Percentiles rank a stretch among this genome's conserved stretches.
These are phyloP conservation scores for Zychaea mexicana DNA, from an alignment of 371 early-diverging fungal species.

Conservation along the genomic window DNA sequence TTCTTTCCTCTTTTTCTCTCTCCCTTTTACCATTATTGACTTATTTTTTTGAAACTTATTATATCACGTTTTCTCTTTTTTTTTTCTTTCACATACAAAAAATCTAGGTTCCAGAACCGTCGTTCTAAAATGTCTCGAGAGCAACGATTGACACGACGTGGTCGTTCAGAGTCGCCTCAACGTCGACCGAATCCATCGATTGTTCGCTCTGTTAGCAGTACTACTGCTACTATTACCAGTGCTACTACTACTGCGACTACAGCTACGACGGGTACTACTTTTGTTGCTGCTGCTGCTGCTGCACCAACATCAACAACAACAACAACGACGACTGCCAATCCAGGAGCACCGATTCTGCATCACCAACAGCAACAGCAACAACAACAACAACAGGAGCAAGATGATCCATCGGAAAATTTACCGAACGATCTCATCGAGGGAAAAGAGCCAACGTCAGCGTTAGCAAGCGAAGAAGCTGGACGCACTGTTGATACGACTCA, in stretches of 20 bases:
- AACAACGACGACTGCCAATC: too few species aligned
- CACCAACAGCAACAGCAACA: background rate
- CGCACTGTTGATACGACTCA: too few species aligned
- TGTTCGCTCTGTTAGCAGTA: too few species aligned
- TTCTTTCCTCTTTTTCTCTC: background rate
- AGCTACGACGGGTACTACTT: background rate
- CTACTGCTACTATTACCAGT: background rate
- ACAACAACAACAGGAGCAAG: background rate
- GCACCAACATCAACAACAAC: background rate
- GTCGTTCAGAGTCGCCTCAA: background rate
- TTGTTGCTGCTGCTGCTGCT: background rate
- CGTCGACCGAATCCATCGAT: background rate
- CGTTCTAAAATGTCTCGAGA: constrained; percentile 19
- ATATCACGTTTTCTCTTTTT: background rate
- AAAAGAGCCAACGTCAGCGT: too few species aligned
- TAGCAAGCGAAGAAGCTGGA: too few species aligned
- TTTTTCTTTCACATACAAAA: background rate
- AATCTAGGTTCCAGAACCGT: constrained; percentile 37
- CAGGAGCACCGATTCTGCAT: too few species aligned
- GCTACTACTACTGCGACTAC: background rate
- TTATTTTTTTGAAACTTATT: too few species aligned
- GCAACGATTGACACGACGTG: background rate
- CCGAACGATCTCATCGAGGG: too few species aligned
- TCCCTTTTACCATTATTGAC: too few species aligned
- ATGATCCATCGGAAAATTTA: too few species aligned